Base-by-base conservation (phyloP, 768 basidiomycete species). In the Suillus brevipes region DNA sequence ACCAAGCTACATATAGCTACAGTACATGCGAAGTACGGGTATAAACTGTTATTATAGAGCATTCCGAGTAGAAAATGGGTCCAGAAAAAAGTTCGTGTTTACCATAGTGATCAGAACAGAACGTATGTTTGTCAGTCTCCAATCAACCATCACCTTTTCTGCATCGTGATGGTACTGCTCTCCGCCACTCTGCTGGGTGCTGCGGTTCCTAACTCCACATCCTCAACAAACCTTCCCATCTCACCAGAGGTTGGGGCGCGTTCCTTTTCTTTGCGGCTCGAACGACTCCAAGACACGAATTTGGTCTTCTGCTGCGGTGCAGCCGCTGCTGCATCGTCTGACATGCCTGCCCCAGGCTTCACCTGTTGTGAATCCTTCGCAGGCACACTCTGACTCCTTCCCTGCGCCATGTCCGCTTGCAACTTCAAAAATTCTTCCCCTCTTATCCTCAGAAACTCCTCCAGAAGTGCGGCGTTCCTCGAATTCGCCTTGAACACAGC, bases 401-500 rank as follows among this genome's bases (percentile, higher is more conserved):
- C 77, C 47, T 69, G 70, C 61, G 71, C 73, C 43, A 67, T 69
- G 68, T 72, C 80, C 1, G 78, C 80, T 63, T 82, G 77, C 65
- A 82, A 68, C 72, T 83, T 87, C 58, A 94, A 73, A 71, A 82
- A 87, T 71, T 92, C 88, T 64, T 90, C 87, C 0, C 92, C 94
- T 53, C 95, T 83, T 37, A 92, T 81, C 42, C 89, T 83, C 62
- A 97, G 77, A 75, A 86, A 95, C 74, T 95, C 93, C 72, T 96
- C 94, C 56, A 98, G 81, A 57, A 97, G 78, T 6, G 85, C 85
- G 13, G 94, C 95, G 71, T 98, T 97, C 66, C 96, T 83, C 18
- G 89, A 91, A 76, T 98, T 98, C 23, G 94, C 88, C 74, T 95
- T 96, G 82, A 81, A 97, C 3, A 85, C 76, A 2, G 91, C 94